Evolutionary conservation across 1,284 basidiomycete genomes (phyloP), one percentile per base, ranked within the genome.

Genomic region (Amylostereum areolatum): DNA sequence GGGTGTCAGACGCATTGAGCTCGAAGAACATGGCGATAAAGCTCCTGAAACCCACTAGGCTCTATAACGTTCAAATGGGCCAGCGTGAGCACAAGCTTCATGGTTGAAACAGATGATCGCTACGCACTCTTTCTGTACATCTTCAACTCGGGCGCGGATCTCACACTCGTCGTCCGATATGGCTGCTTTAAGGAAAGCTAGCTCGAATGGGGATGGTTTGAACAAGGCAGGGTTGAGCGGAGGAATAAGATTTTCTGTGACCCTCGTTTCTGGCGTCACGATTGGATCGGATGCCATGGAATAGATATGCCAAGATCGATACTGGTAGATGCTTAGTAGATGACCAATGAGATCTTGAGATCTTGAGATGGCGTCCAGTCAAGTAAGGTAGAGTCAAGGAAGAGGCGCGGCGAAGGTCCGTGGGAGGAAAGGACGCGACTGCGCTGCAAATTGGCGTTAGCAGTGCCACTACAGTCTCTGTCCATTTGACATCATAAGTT

Each of bases 41-140:
- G 11, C 25, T 41, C 10, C 24, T 24, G 25, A 4, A 29, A 28
- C 41, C 10, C n/a, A 43, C 41, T 43, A 43, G 27, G 41, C 41
- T 28, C 41, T 43, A 29, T 7, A 43, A 25, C 7, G 37, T n/a
- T 18, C 12, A 25, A n/a, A 39, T 25, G 12, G 4, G 28, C 8
- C 41, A 7, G 25, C 3, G 7, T 28, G 41, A 25, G 8, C 18
- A 18, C 18, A 28, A 27, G 27, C 43, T 40, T 57, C 31, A 25
- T 36, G 12, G 18, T n/a, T 29, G 8, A 47, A 29, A 27, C 27
- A 11, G n/a, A 27, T 46, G 30, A 27, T 8, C 11, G 1, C 9
- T 28, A 52, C 46, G n/a, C 34, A 54, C 53, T 49, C 35, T 42
- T 52, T 42, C 42, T 52, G 51, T 18, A 52, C 48, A 8, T 43